Percentiles rank a stretch among this genome's conserved stretches.
Conservation (phyloP, 1,284 basidiomycete genomes). For the Boletus mariae region DNA sequence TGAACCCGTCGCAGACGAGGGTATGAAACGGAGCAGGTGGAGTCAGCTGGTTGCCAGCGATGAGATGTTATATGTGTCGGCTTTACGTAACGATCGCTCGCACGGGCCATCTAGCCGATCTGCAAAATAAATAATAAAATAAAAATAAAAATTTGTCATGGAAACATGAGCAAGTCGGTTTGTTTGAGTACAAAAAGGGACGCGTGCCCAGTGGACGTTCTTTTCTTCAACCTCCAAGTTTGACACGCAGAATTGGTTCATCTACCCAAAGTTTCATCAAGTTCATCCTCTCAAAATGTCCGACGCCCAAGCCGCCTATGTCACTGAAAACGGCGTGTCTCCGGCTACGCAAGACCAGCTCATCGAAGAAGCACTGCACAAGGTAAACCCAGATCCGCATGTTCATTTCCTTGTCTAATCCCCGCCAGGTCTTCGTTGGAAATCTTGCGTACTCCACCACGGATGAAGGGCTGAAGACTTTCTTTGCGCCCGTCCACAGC, state of each 20-base stretch:
- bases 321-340: constrained; percentile 76
- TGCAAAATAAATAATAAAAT: background rate
- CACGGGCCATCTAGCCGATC: constrained; percentile 9
- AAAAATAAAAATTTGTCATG: constrained; percentile 11
- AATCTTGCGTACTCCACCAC: constrained; percentile 86
- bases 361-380: constrained; percentile 70
- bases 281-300: constrained; percentile 64
- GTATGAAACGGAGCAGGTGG: background rate
- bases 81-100: constrained; percentile 18
- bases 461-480: constrained; percentile 86
- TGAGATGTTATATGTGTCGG: background rate
- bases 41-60: background rate
- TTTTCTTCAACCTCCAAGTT: constrained; percentile 74
- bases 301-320: constrained; percentile 78
- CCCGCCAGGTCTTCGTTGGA: constrained; percentile 73
- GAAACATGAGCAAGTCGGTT: constrained; percentile 20
- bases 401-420: constrained; percentile 9
- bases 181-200: constrained; percentile 33
- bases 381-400: constrained; percentile 44
- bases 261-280: constrained; percentile 49
- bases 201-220: constrained; percentile 25
- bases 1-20: constrained; percentile 16
- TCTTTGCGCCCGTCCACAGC: constrained; percentile 78
- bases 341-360: constrained; percentile 64
- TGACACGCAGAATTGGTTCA: constrained; percentile 79